These are phyloP conservation scores for Metschnikowia dekortorum DNA, from an alignment of 805 yeast species.

Conservation along the genomic window DNA sequence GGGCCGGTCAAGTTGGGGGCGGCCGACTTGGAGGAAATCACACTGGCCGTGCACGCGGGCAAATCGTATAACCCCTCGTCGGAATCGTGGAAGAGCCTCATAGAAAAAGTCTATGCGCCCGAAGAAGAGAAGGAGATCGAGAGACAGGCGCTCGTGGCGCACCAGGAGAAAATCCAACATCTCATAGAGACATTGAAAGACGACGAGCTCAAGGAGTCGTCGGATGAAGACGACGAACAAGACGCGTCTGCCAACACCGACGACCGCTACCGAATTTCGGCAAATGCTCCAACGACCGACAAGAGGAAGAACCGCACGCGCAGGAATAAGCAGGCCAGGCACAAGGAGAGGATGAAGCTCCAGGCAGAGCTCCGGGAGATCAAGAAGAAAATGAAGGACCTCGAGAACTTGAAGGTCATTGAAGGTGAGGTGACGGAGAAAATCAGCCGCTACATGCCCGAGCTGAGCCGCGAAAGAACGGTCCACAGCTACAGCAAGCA, in stretches of 20 bases:
- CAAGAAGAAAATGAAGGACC: conserved; percentile 56
- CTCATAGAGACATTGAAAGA: conserved; percentile 62
- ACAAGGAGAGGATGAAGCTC: conserved; percentile 53
- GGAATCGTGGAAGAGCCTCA: conserved; percentile 73
- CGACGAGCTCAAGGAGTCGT: conserved; percentile 40
- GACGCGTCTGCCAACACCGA: conserved; percentile 31
- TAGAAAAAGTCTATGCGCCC: conserved; percentile 58
- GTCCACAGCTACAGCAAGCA: conserved; percentile 36
- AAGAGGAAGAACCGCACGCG: conserved; percentile 75
- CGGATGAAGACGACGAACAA: conserved; percentile 34
- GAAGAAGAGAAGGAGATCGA: conserved; percentile 68
- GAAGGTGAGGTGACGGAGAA: conserved; percentile 31
- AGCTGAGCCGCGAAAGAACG: conserved; percentile 22
- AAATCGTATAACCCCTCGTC: conserved; percentile 89
- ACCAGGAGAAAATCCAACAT: conserved; percentile 58
- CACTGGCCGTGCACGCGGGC: conserved; percentile 67
- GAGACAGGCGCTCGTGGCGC: conserved; percentile 56
- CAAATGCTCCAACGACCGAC: conserved; percentile 62
- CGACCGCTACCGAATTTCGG: conserved; percentile 49
- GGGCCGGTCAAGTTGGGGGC: conserved; percentile 51
- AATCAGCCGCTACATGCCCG: conserved; percentile 23
- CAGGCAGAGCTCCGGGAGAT: conserved; percentile 54
- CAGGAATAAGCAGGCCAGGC: conserved; percentile 66
- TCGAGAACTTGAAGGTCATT: conserved; percentile 35
- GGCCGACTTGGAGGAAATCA: conserved; percentile 25